Evolutionary conservation across 441 rosid genomes (phyloP).

Genomic region (Jatropha multifida): DNA sequence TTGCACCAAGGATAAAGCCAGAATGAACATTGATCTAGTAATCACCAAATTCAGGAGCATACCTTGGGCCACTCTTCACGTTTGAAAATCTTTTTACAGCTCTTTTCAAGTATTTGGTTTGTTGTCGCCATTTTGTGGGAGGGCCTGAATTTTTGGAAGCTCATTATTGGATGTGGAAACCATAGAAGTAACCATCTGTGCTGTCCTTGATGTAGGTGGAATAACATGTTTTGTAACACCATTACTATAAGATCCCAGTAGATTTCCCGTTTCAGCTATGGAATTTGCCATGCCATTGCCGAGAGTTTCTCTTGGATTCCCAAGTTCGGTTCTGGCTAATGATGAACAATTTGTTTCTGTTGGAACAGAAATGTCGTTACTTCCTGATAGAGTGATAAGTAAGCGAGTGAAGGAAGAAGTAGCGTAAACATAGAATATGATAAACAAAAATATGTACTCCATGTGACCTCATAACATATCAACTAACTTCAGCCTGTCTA

Average conservation of each 20-base stretch:
- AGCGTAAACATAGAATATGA: not conserved
- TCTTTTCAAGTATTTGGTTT: conserved; percentile 38
- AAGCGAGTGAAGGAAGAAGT: conserved; percentile 1
- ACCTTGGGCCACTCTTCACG: conserved; percentile 32
- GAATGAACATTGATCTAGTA: conserved; percentile 19
- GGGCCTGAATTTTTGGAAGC: conserved; percentile 34
- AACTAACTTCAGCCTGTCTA: conserved; percentile 4
- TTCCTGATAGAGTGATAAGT: conserved; percentile 1
- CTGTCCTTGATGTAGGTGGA: conserved; percentile 34
- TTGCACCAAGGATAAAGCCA: conserved; percentile 29
- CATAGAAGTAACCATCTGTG: conserved; percentile 29
- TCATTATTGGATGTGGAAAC: conserved; percentile 30
- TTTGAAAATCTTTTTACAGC: conserved; percentile 23
- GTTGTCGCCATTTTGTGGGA: conserved; percentile 48
- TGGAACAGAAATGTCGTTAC: conserved; percentile 16
- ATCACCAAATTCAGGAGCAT: conserved; percentile 22
- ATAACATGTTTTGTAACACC: conserved; percentile 38
- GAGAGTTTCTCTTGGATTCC: conserved; percentile 37
- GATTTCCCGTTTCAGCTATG: conserved; percentile 48
- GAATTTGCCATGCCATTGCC: conserved; percentile 39
- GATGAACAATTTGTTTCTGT: conserved; percentile 68
- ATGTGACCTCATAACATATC: not conserved
- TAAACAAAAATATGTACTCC: not conserved
- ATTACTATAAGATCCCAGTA: conserved; percentile 40
- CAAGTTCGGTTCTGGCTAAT: conserved; percentile 60